phyloP scores from a whole-genome alignment of 75 land plant species.

The Ceratopteris richardii region DNA sequence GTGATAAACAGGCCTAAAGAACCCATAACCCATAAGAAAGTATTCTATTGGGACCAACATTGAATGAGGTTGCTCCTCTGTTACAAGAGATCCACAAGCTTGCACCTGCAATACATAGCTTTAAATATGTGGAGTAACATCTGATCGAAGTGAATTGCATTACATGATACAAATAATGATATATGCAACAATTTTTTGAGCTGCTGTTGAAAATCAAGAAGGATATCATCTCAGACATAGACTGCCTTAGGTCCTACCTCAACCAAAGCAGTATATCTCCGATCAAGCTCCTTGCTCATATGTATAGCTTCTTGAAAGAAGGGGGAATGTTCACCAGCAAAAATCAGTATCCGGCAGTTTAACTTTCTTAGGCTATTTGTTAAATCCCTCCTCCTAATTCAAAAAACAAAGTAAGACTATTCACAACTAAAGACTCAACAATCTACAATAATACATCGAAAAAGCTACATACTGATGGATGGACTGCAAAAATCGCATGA shows the following conservation, averaged over 20 bases:
- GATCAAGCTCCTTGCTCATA: conserved; percentile 54
- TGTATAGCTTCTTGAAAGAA: conserved; percentile 68
- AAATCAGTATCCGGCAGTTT: conserved; percentile 65
- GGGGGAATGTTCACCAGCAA: conserved; percentile 74
- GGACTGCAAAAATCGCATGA: conserved; percentile 42
- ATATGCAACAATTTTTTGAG: no score
- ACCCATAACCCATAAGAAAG: conserved; percentile 72
- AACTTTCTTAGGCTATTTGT: conserved; percentile 49
- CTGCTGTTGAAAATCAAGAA: no score
- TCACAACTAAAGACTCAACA: no score
- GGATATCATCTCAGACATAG: no score
- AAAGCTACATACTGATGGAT: conserved; percentile 31
- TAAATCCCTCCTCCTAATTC: conserved; percentile 43
- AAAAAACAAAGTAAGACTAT: no score
- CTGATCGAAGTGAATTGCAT: no score
- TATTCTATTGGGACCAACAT: conserved; percentile 84
- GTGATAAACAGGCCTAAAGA: conserved; percentile 37
- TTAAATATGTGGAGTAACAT: no score
- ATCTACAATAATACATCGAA: no score
- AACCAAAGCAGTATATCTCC: conserved; percentile 49
- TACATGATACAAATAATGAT: no score
- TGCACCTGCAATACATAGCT: conserved; percentile 55
- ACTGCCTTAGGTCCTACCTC: conserved; percentile 64
- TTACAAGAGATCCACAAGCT: conserved; percentile 82
- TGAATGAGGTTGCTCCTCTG: conserved; percentile 80